Conservation (phyloP, 768 basidiomycete genomes). For the Peribolospora kevripleyi region DNA sequence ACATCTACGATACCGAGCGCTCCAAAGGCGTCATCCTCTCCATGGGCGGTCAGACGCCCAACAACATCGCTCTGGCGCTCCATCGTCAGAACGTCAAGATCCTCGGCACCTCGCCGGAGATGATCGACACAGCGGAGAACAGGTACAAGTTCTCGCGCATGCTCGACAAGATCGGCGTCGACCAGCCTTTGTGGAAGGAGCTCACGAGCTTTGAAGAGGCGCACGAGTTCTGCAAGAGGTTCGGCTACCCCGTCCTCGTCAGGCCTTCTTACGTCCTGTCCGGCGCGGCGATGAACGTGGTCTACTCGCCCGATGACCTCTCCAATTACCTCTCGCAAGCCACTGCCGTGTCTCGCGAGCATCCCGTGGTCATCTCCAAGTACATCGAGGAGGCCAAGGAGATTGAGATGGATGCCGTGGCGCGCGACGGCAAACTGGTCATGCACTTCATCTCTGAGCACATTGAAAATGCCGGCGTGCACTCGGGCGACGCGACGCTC, state of each 20-base stretch:
- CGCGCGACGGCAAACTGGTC: constrained; percentile 87
- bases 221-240: constrained; percentile 63
- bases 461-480: constrained; percentile 95
- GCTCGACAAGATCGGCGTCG: constrained; percentile 91
- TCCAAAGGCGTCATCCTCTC: constrained; percentile 81
- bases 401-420: constrained; percentile 99
- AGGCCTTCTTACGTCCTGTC: constrained; percentile 97
- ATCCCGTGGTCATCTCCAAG: constrained; percentile 94
- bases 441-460: constrained; percentile 99
- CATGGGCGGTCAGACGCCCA: constrained; percentile 96
- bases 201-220: constrained; percentile 77
- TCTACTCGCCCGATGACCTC: constrained; percentile 74
- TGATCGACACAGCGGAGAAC: constrained; percentile 99
- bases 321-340: constrained; percentile 81
- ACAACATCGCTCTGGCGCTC: constrained; percentile 91
- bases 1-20: constrained; percentile 79
- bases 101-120: constrained; percentile 93
- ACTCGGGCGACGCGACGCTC: constrained; percentile 93
- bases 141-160: constrained; percentile 97
- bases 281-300: constrained; percentile 98
- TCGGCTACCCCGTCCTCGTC: constrained; percentile 86
- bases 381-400: constrained; percentile 99
- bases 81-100: constrained; percentile 95
- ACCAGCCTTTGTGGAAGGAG: constrained; percentile 95
- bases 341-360: constrained; percentile 80